Evolutionary conservation across 2,329 filamentous ascomycete genomes (phyloP), one percentile per base, ranked within the genome.

Genomic region (Ramularia collo-cygni): DNA sequence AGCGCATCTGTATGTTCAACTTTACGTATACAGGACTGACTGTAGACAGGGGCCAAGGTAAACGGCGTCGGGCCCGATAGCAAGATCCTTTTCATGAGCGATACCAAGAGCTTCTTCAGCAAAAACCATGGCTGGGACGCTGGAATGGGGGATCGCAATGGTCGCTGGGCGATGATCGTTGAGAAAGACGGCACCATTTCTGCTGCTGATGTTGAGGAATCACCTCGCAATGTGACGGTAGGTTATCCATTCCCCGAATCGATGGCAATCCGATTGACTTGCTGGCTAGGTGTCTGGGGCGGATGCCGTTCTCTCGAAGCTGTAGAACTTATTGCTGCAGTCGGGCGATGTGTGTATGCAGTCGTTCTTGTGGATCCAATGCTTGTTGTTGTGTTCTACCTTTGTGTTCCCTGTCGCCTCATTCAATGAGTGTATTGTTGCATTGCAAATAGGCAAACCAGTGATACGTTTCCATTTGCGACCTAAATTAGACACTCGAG

Each of bases 161-260:
- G 76, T 48, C 76, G 87, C 48, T 93, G 85, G 69, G 87, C 84
- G 55, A 76, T 94, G 63, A 70, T 89, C 56, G 67, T 93, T 53
- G 86, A 71, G 48, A 64, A 89, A 68, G 72, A 93, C 64, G 86
- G 86, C 64, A 90, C 85, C 72, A 75, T 94, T 57, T 72, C 69
- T 58, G 93, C 93, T 64, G 83, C 85, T 45, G 84, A 83, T 66
- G 81, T 77, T 57, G 86, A 93, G 69, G 63, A 61, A 48, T 74
- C 67, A 47, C 66, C 67, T 3, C 56, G 66, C 32, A 58, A 72
- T 46, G 68, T 74, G 28, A 62, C 63, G 37, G 71, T 72, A 53
- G 61, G 64, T 57, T 1, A 5, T 6, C 28, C 15, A 19, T 27
- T 8, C 14, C 15, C 4, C 9, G 6, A 9, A 15, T 4, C n/a